Percentiles rank a stretch among this genome's conserved stretches.
These are phyloP conservation scores for Phytophthora tentaculata DNA, from an alignment of 352 stramenopile species.

Conservation along the genomic window DNA sequence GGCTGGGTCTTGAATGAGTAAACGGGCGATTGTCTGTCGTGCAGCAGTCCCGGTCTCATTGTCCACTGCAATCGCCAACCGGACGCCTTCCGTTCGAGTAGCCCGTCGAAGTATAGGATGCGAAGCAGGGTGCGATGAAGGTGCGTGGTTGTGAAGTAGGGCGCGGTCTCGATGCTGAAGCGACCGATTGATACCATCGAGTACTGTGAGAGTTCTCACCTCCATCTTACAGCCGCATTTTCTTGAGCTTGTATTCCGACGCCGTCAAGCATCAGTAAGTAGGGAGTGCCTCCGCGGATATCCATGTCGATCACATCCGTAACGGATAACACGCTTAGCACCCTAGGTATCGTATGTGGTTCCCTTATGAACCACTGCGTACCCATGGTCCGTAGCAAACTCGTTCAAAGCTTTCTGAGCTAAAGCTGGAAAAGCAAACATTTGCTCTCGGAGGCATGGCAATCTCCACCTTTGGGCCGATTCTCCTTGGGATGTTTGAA, in stretches of 20 bases:
- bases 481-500: background rate
- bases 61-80: background rate
- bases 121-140: constrained; percentile 8
- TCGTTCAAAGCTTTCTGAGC: background rate
- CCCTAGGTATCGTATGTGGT: background rate
- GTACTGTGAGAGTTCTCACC: background rate
- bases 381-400: background rate
- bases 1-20: background rate
- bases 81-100: background rate
- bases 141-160: constrained; percentile 5
- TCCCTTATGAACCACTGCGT: background rate
- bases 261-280: background rate
- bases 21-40: background rate
- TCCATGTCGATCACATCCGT: background rate
- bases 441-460: background rate
- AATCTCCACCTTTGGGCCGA: background rate
- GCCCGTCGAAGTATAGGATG: constrained; percentile 15
- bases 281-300: background rate
- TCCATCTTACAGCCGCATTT: constrained; percentile 15
- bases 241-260: background rate
- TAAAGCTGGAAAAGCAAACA: background rate
- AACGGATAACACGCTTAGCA: background rate
- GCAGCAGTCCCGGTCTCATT: constrained; percentile 6
- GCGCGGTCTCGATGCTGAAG: constrained; percentile 6
- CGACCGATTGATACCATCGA: too few relatives aligned